phyloP scores from a whole-genome alignment of 495 filamentous ascomycete genomes.

The Bacidia rubella region DNA sequence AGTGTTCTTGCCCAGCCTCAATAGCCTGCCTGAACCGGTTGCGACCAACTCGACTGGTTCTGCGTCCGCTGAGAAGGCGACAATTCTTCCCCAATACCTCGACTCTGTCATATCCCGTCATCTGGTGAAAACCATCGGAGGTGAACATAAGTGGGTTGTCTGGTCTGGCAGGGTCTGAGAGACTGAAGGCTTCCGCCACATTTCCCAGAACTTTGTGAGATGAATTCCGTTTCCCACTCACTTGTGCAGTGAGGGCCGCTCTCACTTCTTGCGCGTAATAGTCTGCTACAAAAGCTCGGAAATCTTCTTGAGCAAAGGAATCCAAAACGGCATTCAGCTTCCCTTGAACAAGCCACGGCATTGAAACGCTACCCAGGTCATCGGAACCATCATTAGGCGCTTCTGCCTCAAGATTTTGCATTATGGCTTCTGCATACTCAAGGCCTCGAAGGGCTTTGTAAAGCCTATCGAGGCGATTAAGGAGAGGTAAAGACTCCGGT shows the following conservation, averaged over 20 bases:
- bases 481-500: constrained; percentile 50
- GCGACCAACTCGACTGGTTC: constrained; percentile 36
- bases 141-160: constrained; percentile 73
- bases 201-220: constrained; percentile 41
- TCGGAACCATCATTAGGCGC: constrained; percentile 31
- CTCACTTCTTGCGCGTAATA: constrained; percentile 44
- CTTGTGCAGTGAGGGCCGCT: constrained; percentile 40
- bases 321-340: constrained; percentile 46
- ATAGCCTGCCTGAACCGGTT: constrained; percentile 43
- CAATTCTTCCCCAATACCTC: constrained; percentile 49
- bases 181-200: constrained; percentile 61
- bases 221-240: constrained; percentile 40
- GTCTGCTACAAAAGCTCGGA: constrained; percentile 59
- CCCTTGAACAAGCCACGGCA: constrained; percentile 41
- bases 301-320: constrained; percentile 46
- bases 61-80: constrained; percentile 48
- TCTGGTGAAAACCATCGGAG: constrained; percentile 54
- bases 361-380: constrained; percentile 29
- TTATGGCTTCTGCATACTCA: constrained; percentile 52
- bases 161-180: constrained; percentile 58
- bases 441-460: constrained; percentile 59
- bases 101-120: constrained; percentile 47
- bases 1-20: constrained; percentile 44
- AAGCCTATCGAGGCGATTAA: constrained; percentile 52
- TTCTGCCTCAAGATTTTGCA: constrained; percentile 37